Percentiles rank a stretch among this genome's conserved stretches.
Conservation (phyloP, 768 basidiomycete genomes). For the Collybiopsis luxurians region DNA sequence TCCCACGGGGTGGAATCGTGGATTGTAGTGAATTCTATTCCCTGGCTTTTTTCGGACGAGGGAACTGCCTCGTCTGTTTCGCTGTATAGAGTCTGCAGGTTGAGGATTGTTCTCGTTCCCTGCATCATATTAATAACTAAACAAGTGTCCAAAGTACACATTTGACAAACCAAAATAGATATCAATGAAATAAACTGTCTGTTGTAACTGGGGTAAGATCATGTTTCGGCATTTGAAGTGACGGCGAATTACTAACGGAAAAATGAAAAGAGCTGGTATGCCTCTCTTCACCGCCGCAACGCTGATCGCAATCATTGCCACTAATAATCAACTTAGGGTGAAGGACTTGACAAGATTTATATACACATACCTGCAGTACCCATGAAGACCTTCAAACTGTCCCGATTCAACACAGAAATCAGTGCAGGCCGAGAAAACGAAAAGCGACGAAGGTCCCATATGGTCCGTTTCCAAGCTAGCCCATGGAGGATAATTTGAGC, state of each 20-base stretch:
- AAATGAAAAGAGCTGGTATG: not conserved
- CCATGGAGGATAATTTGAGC: not conserved
- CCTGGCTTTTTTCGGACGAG: not conserved
- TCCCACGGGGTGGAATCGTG: not conserved
- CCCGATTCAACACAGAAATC: not conserved
- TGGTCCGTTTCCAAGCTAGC: not conserved
- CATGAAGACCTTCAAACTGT: not conserved
- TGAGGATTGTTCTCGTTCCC: not conserved
- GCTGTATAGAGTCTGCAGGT: not conserved
- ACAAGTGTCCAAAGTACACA: not conserved
- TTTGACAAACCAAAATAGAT: not conserved
- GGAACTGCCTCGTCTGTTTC: not conserved
- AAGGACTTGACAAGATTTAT: not conserved
- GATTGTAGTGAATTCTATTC: not conserved
- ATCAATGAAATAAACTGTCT: constrained; percentile 2
- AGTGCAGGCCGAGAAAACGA: not conserved
- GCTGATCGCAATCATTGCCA: not conserved
- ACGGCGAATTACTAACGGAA: not conserved
- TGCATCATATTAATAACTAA: not conserved
- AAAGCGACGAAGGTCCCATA: constrained; percentile 2
- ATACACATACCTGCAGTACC: not conserved
- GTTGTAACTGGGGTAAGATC: not conserved
- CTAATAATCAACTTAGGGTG: not conserved
- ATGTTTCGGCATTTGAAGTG: not conserved
- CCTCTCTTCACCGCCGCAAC: not conserved